Conservation (phyloP, 2,329 filamentous ascomycete genomes). For the Claviceps digitariae region DNA sequence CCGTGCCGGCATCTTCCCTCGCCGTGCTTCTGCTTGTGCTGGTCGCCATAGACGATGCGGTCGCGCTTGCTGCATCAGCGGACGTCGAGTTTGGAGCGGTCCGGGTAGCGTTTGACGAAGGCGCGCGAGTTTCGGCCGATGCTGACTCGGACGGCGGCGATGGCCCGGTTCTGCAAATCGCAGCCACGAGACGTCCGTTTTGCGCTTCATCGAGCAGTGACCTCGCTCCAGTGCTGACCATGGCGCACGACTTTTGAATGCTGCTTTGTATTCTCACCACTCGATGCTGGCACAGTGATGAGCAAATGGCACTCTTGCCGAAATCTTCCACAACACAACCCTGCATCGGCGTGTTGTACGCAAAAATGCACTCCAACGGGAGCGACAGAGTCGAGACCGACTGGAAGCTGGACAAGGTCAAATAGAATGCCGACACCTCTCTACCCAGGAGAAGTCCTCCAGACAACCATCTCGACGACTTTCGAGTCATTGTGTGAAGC, state of each 20-base stretch:
- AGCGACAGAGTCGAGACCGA: slow-evolving; percentile 23
- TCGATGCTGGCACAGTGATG: slow-evolving; percentile 20
- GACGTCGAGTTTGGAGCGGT: not conserved
- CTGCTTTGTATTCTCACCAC: slow-evolving; percentile 15
- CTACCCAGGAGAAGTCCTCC: slow-evolving; percentile 12
- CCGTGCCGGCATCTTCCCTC: not conserved
- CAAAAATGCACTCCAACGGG: slow-evolving; percentile 24
- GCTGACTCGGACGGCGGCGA: slow-evolving; percentile 3
- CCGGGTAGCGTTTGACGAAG: slow-evolving; percentile 1
- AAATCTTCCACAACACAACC: slow-evolving; percentile 26
- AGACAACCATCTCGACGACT: slow-evolving; percentile 5
- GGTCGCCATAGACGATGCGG: not conserved
- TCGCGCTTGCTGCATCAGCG: not conserved
- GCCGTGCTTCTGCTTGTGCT: not conserved
- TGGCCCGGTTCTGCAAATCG: slow-evolving; percentile 19
- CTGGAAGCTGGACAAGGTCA: slow-evolving; percentile 27
- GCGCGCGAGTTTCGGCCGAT: not conserved
- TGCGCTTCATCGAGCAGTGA: slow-evolving; percentile 25
- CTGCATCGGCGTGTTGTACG: slow-evolving; percentile 28
- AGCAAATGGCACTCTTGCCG: slow-evolving; percentile 20
- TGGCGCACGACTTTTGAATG: slow-evolving; percentile 16
- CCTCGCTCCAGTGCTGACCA: slow-evolving; percentile 11
- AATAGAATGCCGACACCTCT: slow-evolving; percentile 11
- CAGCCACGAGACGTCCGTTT: slow-evolving; percentile 21
- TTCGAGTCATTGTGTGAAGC: slow-evolving; percentile 2